Percentiles rank a stretch among this genome's conserved stretches.
Evolutionary conservation across 805 yeast genomes (phyloP).

Genomic region (Kluyveromyces lactis): DNA sequence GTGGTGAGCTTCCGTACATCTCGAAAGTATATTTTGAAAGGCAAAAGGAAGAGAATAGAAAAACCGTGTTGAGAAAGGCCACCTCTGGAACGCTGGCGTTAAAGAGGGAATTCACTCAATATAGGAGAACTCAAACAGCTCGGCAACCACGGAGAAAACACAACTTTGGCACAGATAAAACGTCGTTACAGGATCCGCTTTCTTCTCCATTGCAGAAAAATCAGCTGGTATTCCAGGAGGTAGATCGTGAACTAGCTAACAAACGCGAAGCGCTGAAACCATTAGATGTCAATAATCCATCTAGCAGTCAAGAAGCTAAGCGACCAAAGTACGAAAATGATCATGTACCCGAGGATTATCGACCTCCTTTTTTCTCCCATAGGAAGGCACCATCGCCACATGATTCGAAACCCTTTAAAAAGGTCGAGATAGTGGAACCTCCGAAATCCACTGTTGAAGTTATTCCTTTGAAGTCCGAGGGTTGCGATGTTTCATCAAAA

Average conservation of each 20-base stretch:
- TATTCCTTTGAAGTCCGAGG: conserved; percentile 4
- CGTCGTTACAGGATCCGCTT: background rate
- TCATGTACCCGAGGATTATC: background rate
- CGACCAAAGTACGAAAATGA: background rate
- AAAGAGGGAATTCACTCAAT: conserved; percentile 5
- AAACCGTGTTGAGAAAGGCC: conserved; percentile 21
- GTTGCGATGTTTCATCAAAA: background rate
- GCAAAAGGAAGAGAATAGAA: conserved; percentile 29
- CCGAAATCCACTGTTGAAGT: conserved; percentile 3
- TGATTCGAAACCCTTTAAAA: conserved; percentile 5
- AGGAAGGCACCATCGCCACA: conserved; percentile 1
- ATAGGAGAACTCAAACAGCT: background rate
- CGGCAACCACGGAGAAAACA: conserved; percentile 9
- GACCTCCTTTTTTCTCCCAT: background rate
- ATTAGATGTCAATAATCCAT: conserved; percentile 19
- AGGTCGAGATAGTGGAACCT: conserved; percentile 15
- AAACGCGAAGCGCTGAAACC: conserved; percentile 24
- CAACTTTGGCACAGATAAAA: conserved; percentile 1
- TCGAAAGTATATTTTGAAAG: conserved; percentile 31
- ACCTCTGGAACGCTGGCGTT: conserved; percentile 6
- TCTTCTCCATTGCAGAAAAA: background rate
- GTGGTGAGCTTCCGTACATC: conserved; percentile 30
- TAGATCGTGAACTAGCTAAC: background rate
- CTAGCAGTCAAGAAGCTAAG: conserved; percentile 1
- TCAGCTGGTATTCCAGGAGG: background rate